Conservation (phyloP, 768 basidiomycete species). For the Tricholoma terreum region DNA sequence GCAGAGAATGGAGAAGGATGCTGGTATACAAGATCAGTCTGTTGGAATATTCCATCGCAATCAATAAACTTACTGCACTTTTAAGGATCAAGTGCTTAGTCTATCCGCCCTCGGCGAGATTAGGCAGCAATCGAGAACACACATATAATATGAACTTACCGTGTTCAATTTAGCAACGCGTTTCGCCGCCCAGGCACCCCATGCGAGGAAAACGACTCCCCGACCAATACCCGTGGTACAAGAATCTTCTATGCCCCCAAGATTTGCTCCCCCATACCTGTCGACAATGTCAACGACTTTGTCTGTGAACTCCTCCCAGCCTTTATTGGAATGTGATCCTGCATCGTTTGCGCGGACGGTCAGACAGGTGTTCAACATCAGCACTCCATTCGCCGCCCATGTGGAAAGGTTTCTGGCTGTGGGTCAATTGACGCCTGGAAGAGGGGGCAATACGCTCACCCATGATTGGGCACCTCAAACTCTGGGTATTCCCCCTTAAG, state of each 20-base stretch:
- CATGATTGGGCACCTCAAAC: slow-evolving; percentile 78
- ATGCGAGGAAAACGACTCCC: slow-evolving; percentile 79
- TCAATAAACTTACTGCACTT: slow-evolving; percentile 56
- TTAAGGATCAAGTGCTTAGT: slow-evolving; percentile 77
- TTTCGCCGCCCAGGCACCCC: slow-evolving; percentile 87
- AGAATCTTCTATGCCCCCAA: slow-evolving; percentile 36
- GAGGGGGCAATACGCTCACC: slow-evolving; percentile 47
- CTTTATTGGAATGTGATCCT: slow-evolving; percentile 79
- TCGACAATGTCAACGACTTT: slow-evolving; percentile 73
- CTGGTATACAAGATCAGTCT: slow-evolving; percentile 35
- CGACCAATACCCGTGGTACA: slow-evolving; percentile 53
- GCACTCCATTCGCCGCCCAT: slow-evolving; percentile 85
- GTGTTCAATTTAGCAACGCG: slow-evolving; percentile 73
- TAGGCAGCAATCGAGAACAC: not conserved
- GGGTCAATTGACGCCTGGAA: slow-evolving; percentile 1
- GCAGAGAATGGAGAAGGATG: slow-evolving; percentile 87
- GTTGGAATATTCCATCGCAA: not conserved
- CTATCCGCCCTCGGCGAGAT: slow-evolving; percentile 31
- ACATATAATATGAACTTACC: slow-evolving; percentile 37
- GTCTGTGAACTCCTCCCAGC: slow-evolving; percentile 92
- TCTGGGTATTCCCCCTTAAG: slow-evolving; percentile 78
- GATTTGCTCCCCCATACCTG: slow-evolving; percentile 71
- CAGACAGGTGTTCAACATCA: slow-evolving; percentile 89
- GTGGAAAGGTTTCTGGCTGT: slow-evolving; percentile 64
- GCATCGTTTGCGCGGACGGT: slow-evolving; percentile 77